Conservation (phyloP, 1,284 basidiomycete genomes). For the Cryptococcus wingfieldii region DNA sequence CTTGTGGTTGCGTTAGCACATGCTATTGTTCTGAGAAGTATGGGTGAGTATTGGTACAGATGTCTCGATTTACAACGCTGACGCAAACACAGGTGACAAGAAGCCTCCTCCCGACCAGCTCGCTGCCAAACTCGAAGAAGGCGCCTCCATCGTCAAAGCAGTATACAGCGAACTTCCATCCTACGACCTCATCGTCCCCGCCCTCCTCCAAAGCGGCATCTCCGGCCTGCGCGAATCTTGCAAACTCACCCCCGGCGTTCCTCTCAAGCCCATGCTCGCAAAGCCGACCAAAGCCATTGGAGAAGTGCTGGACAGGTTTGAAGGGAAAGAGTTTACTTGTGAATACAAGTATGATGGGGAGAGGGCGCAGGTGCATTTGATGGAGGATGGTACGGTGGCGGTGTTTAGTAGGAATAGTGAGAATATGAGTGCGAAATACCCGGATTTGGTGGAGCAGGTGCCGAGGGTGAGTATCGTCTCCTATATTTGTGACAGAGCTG, state of each 20-base stretch:
- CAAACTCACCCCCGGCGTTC: slow-evolving; percentile 86
- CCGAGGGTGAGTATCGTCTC: slow-evolving; percentile 60
- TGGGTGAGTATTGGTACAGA: slow-evolving; percentile 52
- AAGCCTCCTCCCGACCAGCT: slow-evolving; percentile 72
- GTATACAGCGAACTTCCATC: slow-evolving; percentile 94
- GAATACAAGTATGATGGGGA: slow-evolving; percentile 99
- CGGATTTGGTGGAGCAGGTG: slow-evolving; percentile 89
- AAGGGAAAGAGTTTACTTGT: slow-evolving; percentile 92
- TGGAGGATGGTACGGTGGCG: slow-evolving; percentile 71
- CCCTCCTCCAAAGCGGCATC: slow-evolving; percentile 75
- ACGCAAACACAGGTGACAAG: slow-evolving; percentile 53
- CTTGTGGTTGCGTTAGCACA: slow-evolving; percentile 83
- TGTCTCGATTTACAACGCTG: background rate
- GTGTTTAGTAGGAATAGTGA: slow-evolving; percentile 98
- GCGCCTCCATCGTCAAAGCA: slow-evolving; percentile 72
- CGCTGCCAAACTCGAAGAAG: slow-evolving; percentile 70
- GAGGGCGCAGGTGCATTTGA: slow-evolving; percentile 84
- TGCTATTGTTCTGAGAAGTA: slow-evolving; percentile 73
- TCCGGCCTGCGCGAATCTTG: slow-evolving; percentile 67
- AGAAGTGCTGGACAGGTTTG: slow-evolving; percentile 97
- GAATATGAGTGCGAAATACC: slow-evolving; percentile 99
- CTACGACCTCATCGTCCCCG: slow-evolving; percentile 92
- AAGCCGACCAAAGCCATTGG: slow-evolving; percentile 98
- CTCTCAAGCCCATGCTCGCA: slow-evolving; percentile 99
- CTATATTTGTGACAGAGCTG: slow-evolving; percentile 14